Evolutionary conservation across 129 eudicot genomes (phyloP).

Genomic region (Tagetes patula): DNA sequence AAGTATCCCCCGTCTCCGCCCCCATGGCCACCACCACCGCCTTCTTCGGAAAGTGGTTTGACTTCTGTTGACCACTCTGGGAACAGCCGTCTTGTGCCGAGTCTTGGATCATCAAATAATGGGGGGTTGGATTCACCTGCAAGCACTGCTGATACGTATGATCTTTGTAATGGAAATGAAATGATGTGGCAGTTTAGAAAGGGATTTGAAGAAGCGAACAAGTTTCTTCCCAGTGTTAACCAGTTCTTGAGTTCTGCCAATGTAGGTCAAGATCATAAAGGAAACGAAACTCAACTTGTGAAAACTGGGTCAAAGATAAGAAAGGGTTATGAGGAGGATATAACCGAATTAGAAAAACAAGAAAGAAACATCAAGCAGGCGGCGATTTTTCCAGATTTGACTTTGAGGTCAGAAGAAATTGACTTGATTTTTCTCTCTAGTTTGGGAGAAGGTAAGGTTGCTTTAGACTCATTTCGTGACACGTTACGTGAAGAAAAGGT

Average conservation of each 20-base stretch:
- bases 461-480: constrained; percentile 47
- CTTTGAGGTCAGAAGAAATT: constrained; percentile 57
- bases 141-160: constrained; percentile 48
- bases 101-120: constrained; percentile 38
- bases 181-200: constrained; percentile 60
- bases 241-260: constrained; percentile 33
- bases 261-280: constrained; percentile 19
- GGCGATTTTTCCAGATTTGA: constrained; percentile 56
- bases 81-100: constrained; percentile 13
- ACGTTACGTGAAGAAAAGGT: constrained; percentile 44
- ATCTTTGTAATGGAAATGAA: constrained; percentile 48
- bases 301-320: constrained; percentile 40
- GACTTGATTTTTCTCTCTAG: constrained; percentile 64
- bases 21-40: constrained; percentile 35
- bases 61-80: constrained; percentile 33
- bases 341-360: constrained; percentile 39
- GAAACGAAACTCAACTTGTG: constrained; percentile 13
- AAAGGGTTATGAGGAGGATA: constrained; percentile 42
- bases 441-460: constrained; percentile 43
- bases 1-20: constrained; percentile 63
- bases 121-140: constrained; percentile 47
- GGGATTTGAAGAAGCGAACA: constrained; percentile 78
- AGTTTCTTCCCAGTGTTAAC: constrained; percentile 55
- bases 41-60: constrained; percentile 30
- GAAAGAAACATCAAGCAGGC: constrained; percentile 66